These are phyloP conservation scores for Lyophyllum semitale DNA, from an alignment of 768 basidiomycete genomes.

Conservation along the genomic window DNA sequence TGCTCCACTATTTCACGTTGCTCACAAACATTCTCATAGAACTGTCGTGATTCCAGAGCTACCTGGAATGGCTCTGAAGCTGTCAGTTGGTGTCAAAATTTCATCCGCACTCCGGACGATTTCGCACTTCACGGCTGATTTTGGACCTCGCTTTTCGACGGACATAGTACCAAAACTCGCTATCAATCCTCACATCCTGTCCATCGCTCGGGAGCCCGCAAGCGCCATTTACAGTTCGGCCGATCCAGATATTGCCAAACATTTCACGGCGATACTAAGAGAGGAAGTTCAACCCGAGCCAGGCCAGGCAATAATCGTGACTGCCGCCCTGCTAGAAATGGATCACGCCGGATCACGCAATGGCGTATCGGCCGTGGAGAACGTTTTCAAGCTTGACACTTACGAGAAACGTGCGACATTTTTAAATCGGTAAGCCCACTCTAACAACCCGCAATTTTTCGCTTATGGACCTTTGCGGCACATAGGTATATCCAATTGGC, in stretches of 20 bases:
- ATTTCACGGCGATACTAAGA: constrained; percentile 52
- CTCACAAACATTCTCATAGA: constrained; percentile 23
- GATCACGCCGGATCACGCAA: constrained; percentile 43
- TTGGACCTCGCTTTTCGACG: constrained; percentile 56
- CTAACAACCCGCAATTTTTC: not conserved
- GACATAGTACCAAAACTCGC: constrained; percentile 51
- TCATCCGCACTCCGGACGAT: constrained; percentile 61
- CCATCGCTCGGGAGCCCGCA: constrained; percentile 49
- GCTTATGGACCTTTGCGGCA: not conserved
- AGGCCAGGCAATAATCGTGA: constrained; percentile 48
- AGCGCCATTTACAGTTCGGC: constrained; percentile 46
- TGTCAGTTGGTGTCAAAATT: constrained; percentile 57
- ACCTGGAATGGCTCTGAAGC: constrained; percentile 47
- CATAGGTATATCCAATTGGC: constrained; percentile 52
- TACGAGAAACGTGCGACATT: constrained; percentile 46
- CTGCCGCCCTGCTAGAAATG: constrained; percentile 54
- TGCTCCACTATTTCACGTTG: not conserved
- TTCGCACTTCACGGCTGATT: constrained; percentile 58
- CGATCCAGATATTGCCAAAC: constrained; percentile 50
- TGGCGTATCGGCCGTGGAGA: constrained; percentile 49
- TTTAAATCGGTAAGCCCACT: constrained; percentile 41
- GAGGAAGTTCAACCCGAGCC: constrained; percentile 38
- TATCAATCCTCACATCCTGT: constrained; percentile 41
- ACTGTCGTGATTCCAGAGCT: constrained; percentile 50
- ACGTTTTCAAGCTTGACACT: constrained; percentile 47